Evolutionary conservation across 2,329 filamentous ascomycete species (phyloP), one percentile per base, ranked within the genome.

Genomic region (Aspergillus terreus): DNA sequence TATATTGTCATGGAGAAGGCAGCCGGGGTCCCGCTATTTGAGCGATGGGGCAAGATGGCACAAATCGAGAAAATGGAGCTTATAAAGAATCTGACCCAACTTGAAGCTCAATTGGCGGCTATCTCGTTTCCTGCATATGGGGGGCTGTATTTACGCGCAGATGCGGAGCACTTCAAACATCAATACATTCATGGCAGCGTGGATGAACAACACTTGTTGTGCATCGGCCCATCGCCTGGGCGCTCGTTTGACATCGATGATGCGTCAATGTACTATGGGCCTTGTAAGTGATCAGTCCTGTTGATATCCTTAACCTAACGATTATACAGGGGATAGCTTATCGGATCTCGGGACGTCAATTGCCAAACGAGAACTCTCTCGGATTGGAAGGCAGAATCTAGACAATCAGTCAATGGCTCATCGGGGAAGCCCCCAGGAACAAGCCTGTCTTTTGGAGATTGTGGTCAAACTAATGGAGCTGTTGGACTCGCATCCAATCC

Each of bases 1-100:
- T 73, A 74, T 49, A 73, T 74, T 15, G 66, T 74, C 46, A 71
- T 73, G 64, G 67, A 71, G 57, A 67, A 71, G 51, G 65, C 67
- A 2, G 32, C 54, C 6, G 71, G 71, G 2, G 58, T 72, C 52
- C 57, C 55, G 21, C 51, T 72, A 41, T 60, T 61, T 45, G 32
- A 65, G 48, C 54, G 30, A 54, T 68, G 64, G 67, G 62, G 54
- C 19, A 54, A 50, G 2, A 59, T 59, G 50, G 14, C 47, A 6
- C 46, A 55, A 21, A 36, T 53, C 21, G 52, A 64, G 14, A 46
- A 53, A 36, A n/a, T 60, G 14, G 21, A 61, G 15, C 51, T 67
- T 6, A 64, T 64, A 12, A 60, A 56, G 41, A 49, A 56, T 23
- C 44, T 65, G 36, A 60, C 59, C 5, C 14, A 58, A 32, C 44